phyloP scores from a whole-genome alignment of 192 early-diverging fungal genomes.

The Coemansia furcata region DNA sequence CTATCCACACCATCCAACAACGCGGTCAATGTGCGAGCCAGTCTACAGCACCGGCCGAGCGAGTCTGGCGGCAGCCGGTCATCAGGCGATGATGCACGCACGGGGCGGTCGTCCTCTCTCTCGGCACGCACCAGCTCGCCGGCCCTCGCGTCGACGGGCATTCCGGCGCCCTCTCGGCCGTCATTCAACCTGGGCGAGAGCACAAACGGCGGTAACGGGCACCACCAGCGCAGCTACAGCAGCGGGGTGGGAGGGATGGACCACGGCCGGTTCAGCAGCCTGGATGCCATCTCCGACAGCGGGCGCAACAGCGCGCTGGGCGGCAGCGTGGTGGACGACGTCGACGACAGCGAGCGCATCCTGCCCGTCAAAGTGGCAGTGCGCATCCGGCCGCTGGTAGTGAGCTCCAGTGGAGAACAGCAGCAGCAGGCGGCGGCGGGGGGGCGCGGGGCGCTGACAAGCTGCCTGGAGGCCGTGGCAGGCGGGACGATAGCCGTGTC shows the following conservation, averaged over 20 bases:
- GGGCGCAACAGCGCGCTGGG: not conserved
- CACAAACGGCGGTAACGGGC: not conserved
- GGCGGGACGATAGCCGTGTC: slow-evolving; percentile 20
- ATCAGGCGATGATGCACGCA: slow-evolving; percentile 26
- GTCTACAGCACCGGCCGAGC: slow-evolving; percentile 12
- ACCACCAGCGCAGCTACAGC: slow-evolving; percentile 16
- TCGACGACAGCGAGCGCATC: slow-evolving; percentile 32
- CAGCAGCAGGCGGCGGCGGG: not conserved
- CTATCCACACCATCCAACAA: not conserved
- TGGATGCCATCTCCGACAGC: not conserved
- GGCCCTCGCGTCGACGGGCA: not conserved
- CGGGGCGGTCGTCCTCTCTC: slow-evolving; percentile 42
- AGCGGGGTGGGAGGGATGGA: not conserved
- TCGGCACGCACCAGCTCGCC: slow-evolving; percentile 28
- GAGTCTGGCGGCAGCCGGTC: slow-evolving; percentile 10
- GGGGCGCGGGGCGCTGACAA: slow-evolving; percentile 16
- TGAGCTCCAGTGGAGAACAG: slow-evolving; percentile 8
- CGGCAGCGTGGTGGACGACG: slow-evolving; percentile 3
- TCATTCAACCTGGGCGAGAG: slow-evolving; percentile 2
- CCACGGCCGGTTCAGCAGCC: slow-evolving; percentile 11
- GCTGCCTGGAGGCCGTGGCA: slow-evolving; percentile 24
- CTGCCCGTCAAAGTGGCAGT: slow-evolving; percentile 54
- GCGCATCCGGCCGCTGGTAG: slow-evolving; percentile 46
- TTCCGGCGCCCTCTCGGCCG: slow-evolving; percentile 12
- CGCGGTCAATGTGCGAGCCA: not conserved